Evolutionary conservation across 2,329 filamentous ascomycete genomes (phyloP), one percentile per base, ranked within the genome.

Genomic region (Pestalotiopsis sp.): DNA sequence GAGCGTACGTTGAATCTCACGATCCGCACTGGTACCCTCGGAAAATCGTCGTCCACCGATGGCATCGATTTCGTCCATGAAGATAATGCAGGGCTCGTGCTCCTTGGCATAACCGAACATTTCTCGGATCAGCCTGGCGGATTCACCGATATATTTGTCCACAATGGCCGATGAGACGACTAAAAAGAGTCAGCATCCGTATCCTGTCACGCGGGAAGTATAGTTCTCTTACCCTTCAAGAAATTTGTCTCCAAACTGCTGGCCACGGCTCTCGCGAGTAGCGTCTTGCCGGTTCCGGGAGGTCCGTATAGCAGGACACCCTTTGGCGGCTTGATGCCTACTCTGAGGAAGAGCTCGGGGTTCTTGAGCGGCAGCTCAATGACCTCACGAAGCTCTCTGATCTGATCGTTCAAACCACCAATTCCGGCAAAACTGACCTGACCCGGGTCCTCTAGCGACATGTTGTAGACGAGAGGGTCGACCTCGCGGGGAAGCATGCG

Each of bases 31-130:
- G 65, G 96, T 99, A 74, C 97, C 96, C 81, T 99, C 96, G 0
- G 94, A 97, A 83, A 99, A 99, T 76, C 96, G 90, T 76, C 97
- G 90, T 71, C 97, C 97, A 80, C 96, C 96, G 77, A 99, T 99
- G 78, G 96, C 96, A 79, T 99, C 96, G 79, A 99, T 99, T 84
- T 99, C 96, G 86, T 99, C 97, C 96, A 99, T 99, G 88, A 99
- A 99, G 83, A 99, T 99, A 82, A 99, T 99, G 82, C 96, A 99
- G 52, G 96, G 96, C 82, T 99, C 96, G 81, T 99, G 96, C 81
- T 99, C 97, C 83, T 98, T 98, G 77, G 97, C 96, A 78, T 99
- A 99, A 69, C 96, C 97, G 78, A 99, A 99, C 97, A 99, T 99
- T 82, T 99, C 96, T 80, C 96, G 91, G 77, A 99, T 99, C 73